Base-by-base conservation (phyloP, 2,329 filamentous ascomycete species). In the Thielaviopsis punctulata region DNA sequence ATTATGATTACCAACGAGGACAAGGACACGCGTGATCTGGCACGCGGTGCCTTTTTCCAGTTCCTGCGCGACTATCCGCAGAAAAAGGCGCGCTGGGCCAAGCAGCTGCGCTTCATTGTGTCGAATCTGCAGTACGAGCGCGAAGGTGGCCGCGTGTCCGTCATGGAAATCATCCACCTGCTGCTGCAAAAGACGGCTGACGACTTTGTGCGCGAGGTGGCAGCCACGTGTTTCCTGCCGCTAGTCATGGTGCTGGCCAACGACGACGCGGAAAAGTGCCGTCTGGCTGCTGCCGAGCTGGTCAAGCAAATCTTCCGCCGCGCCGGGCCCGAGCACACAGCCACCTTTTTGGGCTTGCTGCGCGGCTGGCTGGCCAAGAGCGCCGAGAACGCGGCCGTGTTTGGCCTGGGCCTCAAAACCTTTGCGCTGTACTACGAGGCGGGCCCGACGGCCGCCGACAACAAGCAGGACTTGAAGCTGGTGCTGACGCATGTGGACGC, bases 1-100 rank as follows among this genome's bases (percentile, higher is more conserved):
- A 84, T 95, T 64, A 96, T 96, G 89, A 84, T 98, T 53, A 95
- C 85, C 45, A 96, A 96, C 62, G 86, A 95, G 57, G 89, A 93
- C 59, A 84, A 84, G 59, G 81, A 84, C 57, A 90, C 90, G 2
- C 79, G 92, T 50, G 87, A 95, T 63, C 72, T 94, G 36, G 89
- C 90, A 13, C 77, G 92, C 53, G 87, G 87, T 19, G 84, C 87
- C 13, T 98, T 93, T 66, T 84, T 95, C 65, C 87, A 95, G 59
- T 98, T 98, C 68, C 70, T 98, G 52, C 79, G 89, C 58, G 88
- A 95, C 51, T 98, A 95, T 62, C 90, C 92, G 0, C 92, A 96
- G 64, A 87, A 84, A 60, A 89, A 88, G 65, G 84, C 80, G 57
- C 77, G 92, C 13, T 93, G 92, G 81, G 76, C 78, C 39, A 94